phyloP scores from a whole-genome alignment of 306 rosid genomes.

The Casuarina cunninghamiana region DNA sequence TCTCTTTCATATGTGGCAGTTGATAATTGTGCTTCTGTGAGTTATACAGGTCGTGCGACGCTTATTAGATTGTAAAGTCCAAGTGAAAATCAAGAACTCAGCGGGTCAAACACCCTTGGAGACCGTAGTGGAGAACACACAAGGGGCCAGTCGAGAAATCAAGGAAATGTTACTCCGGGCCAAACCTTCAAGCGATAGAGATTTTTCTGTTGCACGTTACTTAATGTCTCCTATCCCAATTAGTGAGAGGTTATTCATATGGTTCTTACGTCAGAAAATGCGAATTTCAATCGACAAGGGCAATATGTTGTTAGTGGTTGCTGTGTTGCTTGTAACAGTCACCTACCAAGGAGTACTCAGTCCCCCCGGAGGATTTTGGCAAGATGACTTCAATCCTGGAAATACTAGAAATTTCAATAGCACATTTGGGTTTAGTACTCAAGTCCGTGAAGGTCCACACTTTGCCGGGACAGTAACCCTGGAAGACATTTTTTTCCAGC shows the following conservation, averaged over 20 bases:
- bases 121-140: neutral
- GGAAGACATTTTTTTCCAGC: no score
- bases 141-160: neutral
- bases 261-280: neutral
- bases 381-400: neutral
- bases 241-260: neutral
- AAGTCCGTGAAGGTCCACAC: no score
- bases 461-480: no score
- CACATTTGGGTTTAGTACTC: no score
- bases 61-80: neutral
- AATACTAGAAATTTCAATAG: no score
- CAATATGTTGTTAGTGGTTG: neutral
- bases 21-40: neutral
- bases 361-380: neutral
- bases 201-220: neutral
- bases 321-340: neutral
- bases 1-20: no score
- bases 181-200: neutral
- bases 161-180: constrained; percentile 9
- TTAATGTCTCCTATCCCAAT: neutral
- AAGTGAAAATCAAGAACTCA: no score
- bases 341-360: neutral
- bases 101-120: neutral
- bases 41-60: neutral
- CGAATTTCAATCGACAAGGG: neutral